Percentiles rank a stretch among this genome's conserved stretches.
Evolutionary conservation across 1,284 basidiomycete species (phyloP).

Genomic region (Rhizoctonia solani): DNA sequence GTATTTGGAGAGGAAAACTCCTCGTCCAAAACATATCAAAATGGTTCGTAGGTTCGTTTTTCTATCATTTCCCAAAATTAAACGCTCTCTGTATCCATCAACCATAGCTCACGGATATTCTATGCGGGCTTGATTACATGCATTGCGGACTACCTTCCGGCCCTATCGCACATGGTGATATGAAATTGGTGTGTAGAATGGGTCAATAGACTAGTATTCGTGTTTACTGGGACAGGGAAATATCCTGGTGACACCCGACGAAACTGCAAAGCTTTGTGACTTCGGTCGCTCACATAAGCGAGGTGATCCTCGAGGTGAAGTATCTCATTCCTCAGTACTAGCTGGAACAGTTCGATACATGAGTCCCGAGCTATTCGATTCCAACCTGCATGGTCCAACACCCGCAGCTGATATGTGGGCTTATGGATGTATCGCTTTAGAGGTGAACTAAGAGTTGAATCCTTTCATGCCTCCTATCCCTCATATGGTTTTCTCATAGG

Average conservation of each 20-base stretch:
- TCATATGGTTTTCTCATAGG: not conserved
- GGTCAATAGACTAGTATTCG: no score
- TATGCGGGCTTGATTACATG: conserved; percentile 1
- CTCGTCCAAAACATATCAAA: conserved; percentile 8
- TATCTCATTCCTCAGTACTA: not conserved
- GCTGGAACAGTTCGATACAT: conserved; percentile 1
- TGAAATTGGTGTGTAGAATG: conserved; percentile 2
- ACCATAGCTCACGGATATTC: no score
- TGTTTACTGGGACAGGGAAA: no score
- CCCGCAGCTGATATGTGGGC: conserved; percentile 23
- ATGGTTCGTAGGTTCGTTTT: conserved; percentile 3
- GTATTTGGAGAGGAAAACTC: not conserved
- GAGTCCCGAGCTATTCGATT: conserved; percentile 5
- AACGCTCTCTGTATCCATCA: no score
- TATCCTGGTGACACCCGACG: conserved; percentile 7
- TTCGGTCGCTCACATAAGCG: conserved; percentile 16
- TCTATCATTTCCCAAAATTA: no score
- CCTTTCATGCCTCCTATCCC: not conserved
- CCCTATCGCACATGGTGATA: conserved; percentile 15
- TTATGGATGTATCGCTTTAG: conserved; percentile 17
- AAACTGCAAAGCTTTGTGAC: not conserved
- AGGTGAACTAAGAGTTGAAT: no score
- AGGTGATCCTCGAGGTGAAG: not conserved
- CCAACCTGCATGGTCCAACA: not conserved
- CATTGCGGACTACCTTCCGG: not conserved